phyloP scores from a whole-genome alignment of 495 filamentous ascomycete genomes.

The Astrocystis sublimbata region DNA sequence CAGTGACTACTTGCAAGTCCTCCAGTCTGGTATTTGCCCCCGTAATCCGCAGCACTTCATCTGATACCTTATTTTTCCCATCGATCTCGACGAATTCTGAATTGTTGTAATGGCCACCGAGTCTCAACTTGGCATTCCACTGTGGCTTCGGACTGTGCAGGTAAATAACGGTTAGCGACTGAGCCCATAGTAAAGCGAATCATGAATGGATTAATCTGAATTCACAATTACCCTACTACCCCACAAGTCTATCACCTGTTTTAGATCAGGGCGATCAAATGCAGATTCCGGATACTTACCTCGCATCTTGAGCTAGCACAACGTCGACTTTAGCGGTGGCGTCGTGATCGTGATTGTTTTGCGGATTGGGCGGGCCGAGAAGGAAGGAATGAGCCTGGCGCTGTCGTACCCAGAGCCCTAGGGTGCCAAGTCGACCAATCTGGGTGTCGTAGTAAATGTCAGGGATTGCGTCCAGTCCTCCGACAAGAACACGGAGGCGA shows the following conservation, averaged over 20 bases:
- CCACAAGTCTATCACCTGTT: too few species aligned
- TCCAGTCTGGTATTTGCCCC: slow-evolving; percentile 11
- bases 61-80: slow-evolving; percentile 16
- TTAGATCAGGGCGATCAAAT: too few species aligned
- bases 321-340: neutral
- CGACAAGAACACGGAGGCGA: slow-evolving; percentile 11
- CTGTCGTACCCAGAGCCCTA: slow-evolving; percentile 23
- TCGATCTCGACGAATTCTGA: slow-evolving; percentile 22
- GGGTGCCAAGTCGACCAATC: slow-evolving; percentile 10
- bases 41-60: slow-evolving; percentile 19
- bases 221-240: too few species aligned
- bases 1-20: slow-evolving; percentile 19
- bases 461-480: slow-evolving; percentile 2
- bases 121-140: slow-evolving; percentile 24
- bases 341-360: neutral
- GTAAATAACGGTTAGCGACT: neutral
- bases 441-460: slow-evolving; percentile 26
- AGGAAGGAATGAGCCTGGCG: slow-evolving; percentile 5
- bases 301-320: neutral
- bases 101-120: slow-evolving; percentile 21
- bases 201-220: too few species aligned
- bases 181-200: too few species aligned
- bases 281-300: neutral
- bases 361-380: neutral
- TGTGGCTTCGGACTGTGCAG: neutral